A percentile compares a stretch with the other conserved stretches of the same genome.
Evolutionary conservation across 2,329 filamentous ascomycete genomes (phyloP).

Genomic region (Madurella fahalii): DNA sequence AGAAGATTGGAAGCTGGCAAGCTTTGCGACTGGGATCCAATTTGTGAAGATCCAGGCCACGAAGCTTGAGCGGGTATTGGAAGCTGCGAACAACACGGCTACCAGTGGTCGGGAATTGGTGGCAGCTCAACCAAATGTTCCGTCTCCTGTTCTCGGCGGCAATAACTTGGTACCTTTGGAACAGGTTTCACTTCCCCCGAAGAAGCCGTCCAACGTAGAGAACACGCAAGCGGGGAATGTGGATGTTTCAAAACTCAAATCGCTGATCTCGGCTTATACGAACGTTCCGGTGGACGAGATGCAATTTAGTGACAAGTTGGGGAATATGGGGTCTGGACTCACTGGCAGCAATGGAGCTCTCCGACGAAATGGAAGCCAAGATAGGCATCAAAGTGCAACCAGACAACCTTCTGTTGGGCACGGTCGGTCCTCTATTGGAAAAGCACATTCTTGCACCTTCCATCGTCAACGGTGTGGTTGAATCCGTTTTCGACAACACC

Average conservation of each 20-base stretch:
- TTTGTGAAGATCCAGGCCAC: background rate
- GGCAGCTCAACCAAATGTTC: background rate
- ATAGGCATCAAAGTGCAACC: background rate
- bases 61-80: background rate
- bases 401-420: background rate
- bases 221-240: too few relatives aligned
- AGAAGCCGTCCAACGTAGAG: background rate
- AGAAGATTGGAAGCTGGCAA: background rate
- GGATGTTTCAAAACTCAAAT: background rate
- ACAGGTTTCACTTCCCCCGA: background rate
- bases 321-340: slow-evolving; percentile 1
- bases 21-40: background rate
- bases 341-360: background rate
- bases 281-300: background rate
- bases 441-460: background rate
- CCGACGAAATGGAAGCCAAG: background rate
- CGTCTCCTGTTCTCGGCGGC: background rate
- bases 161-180: background rate
- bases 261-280: background rate
- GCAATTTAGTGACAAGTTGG: background rate
- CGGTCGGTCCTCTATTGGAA: background rate
- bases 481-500: background rate
- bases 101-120: background rate
- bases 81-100: background rate
- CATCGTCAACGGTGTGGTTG: background rate